Evolutionary conservation across 306 rosid species (phyloP).

Genomic region (Quercus suber): DNA sequence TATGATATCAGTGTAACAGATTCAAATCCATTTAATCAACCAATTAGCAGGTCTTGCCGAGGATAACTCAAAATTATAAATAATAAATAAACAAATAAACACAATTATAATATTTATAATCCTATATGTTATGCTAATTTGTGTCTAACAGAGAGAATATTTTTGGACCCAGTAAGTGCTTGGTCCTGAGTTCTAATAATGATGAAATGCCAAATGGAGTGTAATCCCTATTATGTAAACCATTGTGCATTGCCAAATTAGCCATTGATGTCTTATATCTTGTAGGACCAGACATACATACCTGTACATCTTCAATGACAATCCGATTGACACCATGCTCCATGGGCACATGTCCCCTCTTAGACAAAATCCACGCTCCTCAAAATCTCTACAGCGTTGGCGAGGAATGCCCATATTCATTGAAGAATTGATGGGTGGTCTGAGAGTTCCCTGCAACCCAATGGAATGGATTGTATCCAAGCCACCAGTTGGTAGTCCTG

Average conservation of each 20-base stretch:
- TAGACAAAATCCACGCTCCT: conserved; percentile 98
- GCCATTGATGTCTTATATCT: neutral
- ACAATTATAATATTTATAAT: neutral
- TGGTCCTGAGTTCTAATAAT: neutral
- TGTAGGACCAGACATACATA: conserved; percentile 23
- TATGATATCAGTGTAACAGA: neutral
- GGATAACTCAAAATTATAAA: neutral
- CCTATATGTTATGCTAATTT: neutral
- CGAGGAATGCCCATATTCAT: conserved; percentile 74
- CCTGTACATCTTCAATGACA: conserved; percentile 99
- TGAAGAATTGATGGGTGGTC: conserved; percentile 80
- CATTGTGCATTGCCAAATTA: conserved; percentile 9
- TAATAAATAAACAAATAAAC: neutral
- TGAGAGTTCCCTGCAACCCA: conserved; percentile 80
- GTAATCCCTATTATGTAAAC: neutral
- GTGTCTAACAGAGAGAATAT: neutral
- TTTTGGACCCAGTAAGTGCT: neutral
- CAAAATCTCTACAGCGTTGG: conserved; percentile 97
- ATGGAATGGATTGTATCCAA: conserved; percentile 81
- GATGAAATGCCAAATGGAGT: neutral
- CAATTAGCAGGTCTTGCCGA: neutral
- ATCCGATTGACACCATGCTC: conserved; percentile 97
- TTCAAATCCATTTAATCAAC: neutral
- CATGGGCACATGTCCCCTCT: conserved; percentile 99
- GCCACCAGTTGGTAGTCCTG: conserved; percentile 80